Percentiles rank a stretch among this genome's conserved stretches.
These are phyloP conservation scores for Taphrina confusa DNA, from an alignment of 1,139 yeast genomes.

Conservation along the genomic window DNA sequence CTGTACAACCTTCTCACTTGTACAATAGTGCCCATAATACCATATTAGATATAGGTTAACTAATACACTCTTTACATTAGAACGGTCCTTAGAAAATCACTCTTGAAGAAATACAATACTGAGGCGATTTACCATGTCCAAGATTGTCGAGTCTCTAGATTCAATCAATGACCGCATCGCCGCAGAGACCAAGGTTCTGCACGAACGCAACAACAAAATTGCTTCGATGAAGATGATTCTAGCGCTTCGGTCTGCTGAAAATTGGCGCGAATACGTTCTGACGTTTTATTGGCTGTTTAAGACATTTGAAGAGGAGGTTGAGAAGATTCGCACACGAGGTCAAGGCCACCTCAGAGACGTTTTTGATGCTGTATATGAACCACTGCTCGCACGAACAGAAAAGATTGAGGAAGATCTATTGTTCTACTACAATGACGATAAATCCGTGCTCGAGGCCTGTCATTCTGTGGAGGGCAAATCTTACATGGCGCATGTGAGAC, in stretches of 20 bases:
- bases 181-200: conserved; percentile 54
- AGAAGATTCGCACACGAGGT: conserved; percentile 40
- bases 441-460: conserved; percentile 55
- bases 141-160: not conserved
- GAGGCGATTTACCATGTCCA: not conserved
- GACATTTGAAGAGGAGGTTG: conserved; percentile 58
- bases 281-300: conserved; percentile 74
- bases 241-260: conserved; percentile 71
- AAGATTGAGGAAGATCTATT: conserved; percentile 63
- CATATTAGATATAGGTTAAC: too few species aligned
- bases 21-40: too few species aligned
- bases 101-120: too few species aligned
- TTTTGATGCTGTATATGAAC: conserved; percentile 54
- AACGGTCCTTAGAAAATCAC: too few species aligned
- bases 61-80: too few species aligned
- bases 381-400: conserved; percentile 65
- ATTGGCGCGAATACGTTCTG: conserved; percentile 72
- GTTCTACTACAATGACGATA: conserved; percentile 64
- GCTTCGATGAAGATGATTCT: conserved; percentile 70
- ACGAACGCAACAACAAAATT: conserved; percentile 68
- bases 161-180: conserved; percentile 45
- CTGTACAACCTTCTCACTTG: too few species aligned
- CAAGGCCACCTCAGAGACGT: conserved; percentile 53
- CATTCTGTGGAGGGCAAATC: conserved; percentile 62
- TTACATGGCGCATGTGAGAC: conserved; percentile 62